Evolutionary conservation across 192 early-diverging fungal species (phyloP).

Genomic region (Pilaira anomala): DNA sequence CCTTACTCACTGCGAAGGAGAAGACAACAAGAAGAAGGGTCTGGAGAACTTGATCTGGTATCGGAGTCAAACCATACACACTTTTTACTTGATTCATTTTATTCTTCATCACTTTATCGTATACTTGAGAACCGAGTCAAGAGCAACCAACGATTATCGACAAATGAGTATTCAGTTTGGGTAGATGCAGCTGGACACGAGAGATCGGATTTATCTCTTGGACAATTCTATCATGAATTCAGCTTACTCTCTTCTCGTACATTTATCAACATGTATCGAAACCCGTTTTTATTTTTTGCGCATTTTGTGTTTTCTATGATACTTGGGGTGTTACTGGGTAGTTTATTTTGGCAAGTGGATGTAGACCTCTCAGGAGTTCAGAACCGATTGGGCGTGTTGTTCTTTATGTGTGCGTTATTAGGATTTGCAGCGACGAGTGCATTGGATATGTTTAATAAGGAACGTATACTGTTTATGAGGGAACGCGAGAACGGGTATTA

Average conservation of each 20-base stretch:
- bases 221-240: conserved; percentile 28
- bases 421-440: conserved; percentile 68
- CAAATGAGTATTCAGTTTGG: conserved; percentile 14
- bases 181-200: conserved; percentile 3
- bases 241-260: conserved; percentile 36
- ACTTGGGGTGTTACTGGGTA: conserved; percentile 62
- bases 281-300: conserved; percentile 52
- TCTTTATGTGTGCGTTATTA: conserved; percentile 66
- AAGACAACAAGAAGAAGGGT: neutral
- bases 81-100: conserved; percentile 23
- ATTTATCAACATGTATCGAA: conserved; percentile 51
- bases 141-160: too few species aligned
- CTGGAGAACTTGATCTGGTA: conserved; percentile 22
- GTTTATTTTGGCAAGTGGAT: conserved; percentile 60
- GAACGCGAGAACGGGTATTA: conserved; percentile 53
- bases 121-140: neutral
- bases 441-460: conserved; percentile 52
- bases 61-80: conserved; percentile 31
- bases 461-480: conserved; percentile 43
- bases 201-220: conserved; percentile 14
- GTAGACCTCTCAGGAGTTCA: conserved; percentile 65
- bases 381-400: conserved; percentile 66
- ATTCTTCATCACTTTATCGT: conserved; percentile 13
- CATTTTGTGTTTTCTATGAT: conserved; percentile 53
- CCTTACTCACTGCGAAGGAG: neutral